These are phyloP conservation scores for Saturnispora sekii DNA, from an alignment of 805 yeast genomes.

Conservation along the genomic window DNA sequence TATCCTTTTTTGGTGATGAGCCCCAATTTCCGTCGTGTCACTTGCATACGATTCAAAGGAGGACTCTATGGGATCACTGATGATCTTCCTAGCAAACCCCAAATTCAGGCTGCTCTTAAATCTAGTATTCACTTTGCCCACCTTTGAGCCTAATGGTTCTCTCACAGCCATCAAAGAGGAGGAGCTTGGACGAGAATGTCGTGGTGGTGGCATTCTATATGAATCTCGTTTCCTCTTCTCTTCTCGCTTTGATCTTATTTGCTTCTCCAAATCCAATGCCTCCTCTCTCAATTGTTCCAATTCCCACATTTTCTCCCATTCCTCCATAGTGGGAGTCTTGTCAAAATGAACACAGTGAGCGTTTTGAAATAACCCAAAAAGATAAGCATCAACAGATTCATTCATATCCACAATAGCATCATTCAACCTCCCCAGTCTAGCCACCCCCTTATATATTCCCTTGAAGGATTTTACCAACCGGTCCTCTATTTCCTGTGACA, in stretches of 20 bases:
- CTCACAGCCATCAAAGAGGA: too few species aligned
- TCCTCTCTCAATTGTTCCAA: conserved; percentile 14
- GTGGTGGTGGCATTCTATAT: conserved; percentile 21
- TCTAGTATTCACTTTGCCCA: not conserved
- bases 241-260: conserved; percentile 11
- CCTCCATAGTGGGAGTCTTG: conserved; percentile 19
- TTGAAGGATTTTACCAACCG: conserved; percentile 15
- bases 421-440: conserved; percentile 49
- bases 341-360: conserved; percentile 81
- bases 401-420: conserved; percentile 56
- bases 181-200: not conserved
- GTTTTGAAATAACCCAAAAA: conserved; percentile 74
- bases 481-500: conserved; percentile 13
- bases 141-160: too few species aligned
- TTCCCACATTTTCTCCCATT: conserved; percentile 16
- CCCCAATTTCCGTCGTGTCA: conserved; percentile 3
- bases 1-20: not conserved
- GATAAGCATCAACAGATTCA: conserved; percentile 61
- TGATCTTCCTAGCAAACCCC: conserved; percentile 7
- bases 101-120: conserved; percentile 3
- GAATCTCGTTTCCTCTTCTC: conserved; percentile 10
- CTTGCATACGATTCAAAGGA: conserved; percentile 8
- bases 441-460: conserved; percentile 44
- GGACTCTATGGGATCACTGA: not conserved
- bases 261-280: conserved; percentile 12